Conservation (phyloP, 1,284 basidiomycete species). For the Tylopilus orsonianus region DNA sequence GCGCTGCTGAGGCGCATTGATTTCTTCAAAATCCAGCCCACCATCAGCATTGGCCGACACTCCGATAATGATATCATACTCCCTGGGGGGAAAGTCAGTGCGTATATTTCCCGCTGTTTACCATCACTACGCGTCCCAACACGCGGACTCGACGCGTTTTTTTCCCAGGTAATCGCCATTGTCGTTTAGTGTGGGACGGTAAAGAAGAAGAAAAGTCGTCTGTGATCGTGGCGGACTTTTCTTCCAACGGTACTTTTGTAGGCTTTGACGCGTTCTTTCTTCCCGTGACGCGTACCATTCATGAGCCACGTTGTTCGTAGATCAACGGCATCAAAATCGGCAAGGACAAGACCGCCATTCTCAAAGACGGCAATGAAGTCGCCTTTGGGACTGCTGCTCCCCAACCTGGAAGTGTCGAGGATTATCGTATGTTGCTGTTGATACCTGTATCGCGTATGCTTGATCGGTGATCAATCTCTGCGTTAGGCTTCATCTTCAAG, state of each 20-base stretch:
- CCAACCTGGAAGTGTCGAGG: conserved; percentile 37
- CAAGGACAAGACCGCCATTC: conserved; percentile 52
- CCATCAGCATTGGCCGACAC: conserved; percentile 57
- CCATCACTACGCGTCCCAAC: conserved; percentile 10
- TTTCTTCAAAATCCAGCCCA: conserved; percentile 50
- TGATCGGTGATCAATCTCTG: neutral
- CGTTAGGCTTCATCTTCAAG: conserved; percentile 49
- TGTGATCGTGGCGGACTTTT: conserved; percentile 69
- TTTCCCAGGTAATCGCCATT: conserved; percentile 63
- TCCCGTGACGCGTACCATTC: conserved; percentile 7
- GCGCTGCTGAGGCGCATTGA: conserved; percentile 51
- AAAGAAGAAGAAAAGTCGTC: conserved; percentile 48
- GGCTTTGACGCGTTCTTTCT: conserved; percentile 33
- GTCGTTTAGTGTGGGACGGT: conserved; percentile 66
- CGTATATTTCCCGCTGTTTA: conserved; percentile 38
- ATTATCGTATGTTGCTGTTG: conserved; percentile 39
- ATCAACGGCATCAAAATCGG: conserved; percentile 72
- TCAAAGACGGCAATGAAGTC: conserved; percentile 81
- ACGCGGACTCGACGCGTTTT: conserved; percentile 24
- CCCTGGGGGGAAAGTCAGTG: conserved; percentile 71
- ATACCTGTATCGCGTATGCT: conserved; percentile 8
- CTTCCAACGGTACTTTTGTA: conserved; percentile 87
- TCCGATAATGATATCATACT: conserved; percentile 54
- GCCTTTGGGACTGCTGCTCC: conserved; percentile 65
- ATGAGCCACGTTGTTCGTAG: conserved; percentile 37